phyloP scores from a whole-genome alignment of 139 green algal genomes.

The Chlorella sp. region DNA sequence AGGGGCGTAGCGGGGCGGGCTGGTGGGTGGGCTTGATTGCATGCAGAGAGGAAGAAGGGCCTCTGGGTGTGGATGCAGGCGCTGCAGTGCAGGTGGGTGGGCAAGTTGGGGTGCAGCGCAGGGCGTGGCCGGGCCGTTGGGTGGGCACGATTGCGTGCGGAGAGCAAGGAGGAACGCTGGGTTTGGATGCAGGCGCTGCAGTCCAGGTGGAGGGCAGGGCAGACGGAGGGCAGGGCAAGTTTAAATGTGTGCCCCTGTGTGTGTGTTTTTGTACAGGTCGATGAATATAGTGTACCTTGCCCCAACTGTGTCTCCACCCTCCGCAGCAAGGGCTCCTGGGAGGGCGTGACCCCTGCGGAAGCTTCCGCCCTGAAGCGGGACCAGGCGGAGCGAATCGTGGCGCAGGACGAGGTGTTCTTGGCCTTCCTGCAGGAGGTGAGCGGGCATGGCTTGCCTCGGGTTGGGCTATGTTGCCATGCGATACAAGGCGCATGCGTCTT shows the following conservation, averaged over 20 bases:
- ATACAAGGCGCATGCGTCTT: too few relatives aligned
- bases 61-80: conserved; percentile 58
- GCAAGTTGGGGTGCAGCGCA: too few relatives aligned
- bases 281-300: too few relatives aligned
- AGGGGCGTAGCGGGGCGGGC: too few relatives aligned
- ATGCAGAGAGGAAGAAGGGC: too few relatives aligned
- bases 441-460: neutral
- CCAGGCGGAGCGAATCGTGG: neutral
- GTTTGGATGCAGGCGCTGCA: conserved; percentile 69
- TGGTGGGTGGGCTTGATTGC: too few relatives aligned
- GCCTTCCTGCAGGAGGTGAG: conserved; percentile 8
- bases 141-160: too few relatives aligned
- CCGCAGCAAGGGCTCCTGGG: conserved; percentile 42
- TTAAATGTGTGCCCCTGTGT: too few relatives aligned
- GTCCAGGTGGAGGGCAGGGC: conserved; percentile 4
- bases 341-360: conserved; percentile 32
- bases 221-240: too few relatives aligned
- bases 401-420: conserved; percentile 48
- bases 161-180: conserved; percentile 71
- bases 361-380: conserved; percentile 34
- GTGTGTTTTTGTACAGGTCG: too few relatives aligned
- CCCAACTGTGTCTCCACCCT: neutral
- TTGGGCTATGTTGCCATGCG: too few relatives aligned
- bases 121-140: too few relatives aligned
- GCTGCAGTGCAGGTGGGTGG: neutral